Conservation (phyloP, 2,329 filamentous ascomycete genomes). For the Aspergillus tanneri region DNA sequence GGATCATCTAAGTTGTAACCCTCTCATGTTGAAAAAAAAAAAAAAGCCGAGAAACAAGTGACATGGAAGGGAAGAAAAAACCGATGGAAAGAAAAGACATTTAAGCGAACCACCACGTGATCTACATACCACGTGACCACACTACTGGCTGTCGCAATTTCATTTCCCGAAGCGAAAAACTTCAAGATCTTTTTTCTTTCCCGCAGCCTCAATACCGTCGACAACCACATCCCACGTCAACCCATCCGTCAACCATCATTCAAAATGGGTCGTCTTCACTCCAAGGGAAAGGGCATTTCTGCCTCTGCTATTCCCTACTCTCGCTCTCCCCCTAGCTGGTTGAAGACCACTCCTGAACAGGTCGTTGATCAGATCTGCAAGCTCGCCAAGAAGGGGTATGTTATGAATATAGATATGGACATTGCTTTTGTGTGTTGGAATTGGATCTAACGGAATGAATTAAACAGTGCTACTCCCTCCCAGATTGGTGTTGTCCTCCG, state of each 20-base stretch:
- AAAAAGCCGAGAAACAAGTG: background rate
- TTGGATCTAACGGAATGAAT: too few species aligned
- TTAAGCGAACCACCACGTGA: slow-evolving; percentile 10
- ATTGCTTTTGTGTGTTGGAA: too few species aligned
- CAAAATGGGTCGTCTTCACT: slow-evolving; percentile 79
- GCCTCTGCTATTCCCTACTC: slow-evolving; percentile 96
- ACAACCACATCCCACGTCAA: slow-evolving; percentile 26
- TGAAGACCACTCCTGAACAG: slow-evolving; percentile 98
- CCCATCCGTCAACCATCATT: slow-evolving; percentile 24
- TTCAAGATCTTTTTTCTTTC: background rate
- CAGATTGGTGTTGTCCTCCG: slow-evolving; percentile 99
- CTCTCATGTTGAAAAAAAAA: too few species aligned
- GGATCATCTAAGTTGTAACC: too few species aligned
- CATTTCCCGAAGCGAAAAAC: background rate
- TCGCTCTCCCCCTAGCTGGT: slow-evolving; percentile 85
- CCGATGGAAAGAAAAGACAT: background rate
- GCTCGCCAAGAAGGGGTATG: slow-evolving; percentile 82
- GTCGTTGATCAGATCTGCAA: slow-evolving; percentile 99
- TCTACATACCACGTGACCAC: slow-evolving; percentile 7
- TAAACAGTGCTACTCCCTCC: slow-evolving; percentile 76
- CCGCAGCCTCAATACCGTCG: slow-evolving; percentile 23
- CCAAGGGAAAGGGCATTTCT: slow-evolving; percentile 99
- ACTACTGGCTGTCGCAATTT: background rate
- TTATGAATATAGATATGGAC: too few species aligned
- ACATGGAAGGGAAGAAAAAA: slow-evolving; percentile 1